A percentile compares a stretch with the other conserved stretches of the same genome.
Conservation (phyloP, 192 early-diverging fungal genomes). For the Coemansia sp. region DNA sequence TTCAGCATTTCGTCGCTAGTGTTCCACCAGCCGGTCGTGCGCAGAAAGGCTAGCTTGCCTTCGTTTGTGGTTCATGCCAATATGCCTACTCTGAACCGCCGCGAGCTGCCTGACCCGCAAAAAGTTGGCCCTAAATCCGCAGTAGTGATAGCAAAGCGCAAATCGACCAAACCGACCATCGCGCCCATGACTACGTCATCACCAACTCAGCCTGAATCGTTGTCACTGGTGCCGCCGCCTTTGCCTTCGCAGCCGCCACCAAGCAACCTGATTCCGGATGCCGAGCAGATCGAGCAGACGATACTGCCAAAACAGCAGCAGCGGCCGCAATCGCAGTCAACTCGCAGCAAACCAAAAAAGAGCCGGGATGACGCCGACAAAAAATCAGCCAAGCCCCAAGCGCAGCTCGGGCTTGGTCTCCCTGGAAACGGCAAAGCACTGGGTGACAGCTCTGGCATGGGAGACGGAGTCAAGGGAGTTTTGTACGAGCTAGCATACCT, state of each 20-base stretch:
- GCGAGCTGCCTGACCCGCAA: constrained; percentile 23
- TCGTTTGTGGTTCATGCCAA: constrained; percentile 43
- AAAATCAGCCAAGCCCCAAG: constrained; percentile 24
- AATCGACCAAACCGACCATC: constrained; percentile 9
- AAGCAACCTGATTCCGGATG: neutral
- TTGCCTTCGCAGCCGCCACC: neutral
- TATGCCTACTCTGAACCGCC: constrained; percentile 45
- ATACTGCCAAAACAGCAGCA: neutral
- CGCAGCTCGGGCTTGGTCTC: constrained; percentile 20
- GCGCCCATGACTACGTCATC: constrained; percentile 11
- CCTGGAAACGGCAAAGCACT: neutral
- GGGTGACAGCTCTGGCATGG: neutral
- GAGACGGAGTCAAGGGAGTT: constrained; percentile 32
- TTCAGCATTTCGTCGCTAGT: constrained; percentile 46
- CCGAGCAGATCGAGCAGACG: neutral
- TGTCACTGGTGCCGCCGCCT: neutral
- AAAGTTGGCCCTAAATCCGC: constrained; percentile 4
- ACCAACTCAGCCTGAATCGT: neutral
- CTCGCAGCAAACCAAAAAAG: neutral
- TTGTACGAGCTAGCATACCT: constrained; percentile 49
- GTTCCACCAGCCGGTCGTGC: constrained; percentile 28
- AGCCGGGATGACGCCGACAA: neutral
- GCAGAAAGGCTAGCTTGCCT: constrained; percentile 22
- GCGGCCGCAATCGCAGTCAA: neutral
- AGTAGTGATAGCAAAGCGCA: neutral